Conservation (phyloP, 1,139 yeast genomes). For the Torulaspora globosa region DNA sequence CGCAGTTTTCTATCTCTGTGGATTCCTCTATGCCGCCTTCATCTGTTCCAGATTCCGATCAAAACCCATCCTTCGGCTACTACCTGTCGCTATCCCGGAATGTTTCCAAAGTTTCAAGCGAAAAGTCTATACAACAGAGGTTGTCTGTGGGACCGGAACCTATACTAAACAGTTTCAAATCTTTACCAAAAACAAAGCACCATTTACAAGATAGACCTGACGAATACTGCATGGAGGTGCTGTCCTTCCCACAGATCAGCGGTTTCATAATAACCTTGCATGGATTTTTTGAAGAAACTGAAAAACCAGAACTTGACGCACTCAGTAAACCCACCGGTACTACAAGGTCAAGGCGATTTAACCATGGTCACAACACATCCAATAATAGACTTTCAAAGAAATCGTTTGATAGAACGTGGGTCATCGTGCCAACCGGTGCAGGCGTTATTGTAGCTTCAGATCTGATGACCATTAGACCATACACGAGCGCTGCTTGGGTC, state of each 20-base stretch:
- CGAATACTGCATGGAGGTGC: conserved; percentile 72
- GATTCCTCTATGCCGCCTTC: conserved; percentile 47
- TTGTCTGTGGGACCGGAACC: conserved; percentile 68
- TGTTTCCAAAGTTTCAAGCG: conserved; percentile 61
- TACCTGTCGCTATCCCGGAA: conserved; percentile 74
- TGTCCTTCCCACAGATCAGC: conserved; percentile 63
- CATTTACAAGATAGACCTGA: conserved; percentile 58
- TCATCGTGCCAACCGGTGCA: conserved; percentile 71
- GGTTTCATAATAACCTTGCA: conserved; percentile 78
- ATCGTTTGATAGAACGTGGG: conserved; percentile 82
- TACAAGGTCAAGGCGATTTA: conserved; percentile 36
- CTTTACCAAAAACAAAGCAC: conserved; percentile 75
- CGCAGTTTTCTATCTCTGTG: conserved; percentile 73
- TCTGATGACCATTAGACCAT: conserved; percentile 62
- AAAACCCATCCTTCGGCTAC: conserved; percentile 53
- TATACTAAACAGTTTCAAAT: conserved; percentile 56
- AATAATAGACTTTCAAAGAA: conserved; percentile 53
- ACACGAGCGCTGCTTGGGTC: conserved; percentile 59
- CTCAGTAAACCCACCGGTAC: conserved; percentile 16
- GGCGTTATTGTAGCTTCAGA: conserved; percentile 82
- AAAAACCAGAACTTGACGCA: conserved; percentile 45
- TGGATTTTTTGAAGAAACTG: conserved; percentile 75
- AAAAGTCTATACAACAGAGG: conserved; percentile 51
- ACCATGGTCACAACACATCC: conserved; percentile 31
- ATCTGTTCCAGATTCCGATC: conserved; percentile 41